Evolutionary conservation across 2,329 filamentous ascomycete species (phyloP), one percentile per base, ranked within the genome.

Genomic region (Rhynchosporium graminicola): DNA sequence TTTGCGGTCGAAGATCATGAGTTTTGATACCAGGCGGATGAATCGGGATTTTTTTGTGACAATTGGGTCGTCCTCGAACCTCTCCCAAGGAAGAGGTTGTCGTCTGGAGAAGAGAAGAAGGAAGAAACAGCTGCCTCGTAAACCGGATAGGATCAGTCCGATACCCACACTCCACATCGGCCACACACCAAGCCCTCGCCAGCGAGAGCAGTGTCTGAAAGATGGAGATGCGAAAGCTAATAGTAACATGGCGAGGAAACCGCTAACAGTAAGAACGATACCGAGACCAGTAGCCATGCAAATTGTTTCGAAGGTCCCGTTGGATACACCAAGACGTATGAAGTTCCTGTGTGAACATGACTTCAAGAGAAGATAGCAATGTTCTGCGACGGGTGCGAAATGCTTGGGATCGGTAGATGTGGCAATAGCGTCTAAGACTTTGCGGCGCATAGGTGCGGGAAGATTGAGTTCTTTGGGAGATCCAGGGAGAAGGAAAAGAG

Each of bases 301-400:
- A 10, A 81, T 67, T 1, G 80, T 81, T 70, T 81, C 79, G 58
- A 80, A 78, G 2, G 79, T 81, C 43, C 80, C 80, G 68, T 81
- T 83, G 68, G 77, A 81, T 40, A 83, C 79, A 63, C 82, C 83
- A 6, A 85, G 76, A 45, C 82, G 79, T 51, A 83, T 75, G 66
- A 85, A 80, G 70, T 80, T 78, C 59, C 80, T 76, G 68, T 80
- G 75, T 26, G 79, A 81, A 74, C 80, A 81, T 70, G 78, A 80
- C 62, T 75, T 76, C 20, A 81, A 75, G 36, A 81, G 76, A 38
- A 75, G 71, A 67, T 80, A 79, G 43, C 78, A 76, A 69, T 81
- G 79, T 62, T 80, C 78, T 36, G 78, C 79, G 5, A 81, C 71
- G 26, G 79, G 78, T 26, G 67, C 66, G n/a, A 81, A 74, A 58